Base-by-base conservation (phyloP, 2,329 filamentous ascomycete species). In the Ascochyta rabiei region DNA sequence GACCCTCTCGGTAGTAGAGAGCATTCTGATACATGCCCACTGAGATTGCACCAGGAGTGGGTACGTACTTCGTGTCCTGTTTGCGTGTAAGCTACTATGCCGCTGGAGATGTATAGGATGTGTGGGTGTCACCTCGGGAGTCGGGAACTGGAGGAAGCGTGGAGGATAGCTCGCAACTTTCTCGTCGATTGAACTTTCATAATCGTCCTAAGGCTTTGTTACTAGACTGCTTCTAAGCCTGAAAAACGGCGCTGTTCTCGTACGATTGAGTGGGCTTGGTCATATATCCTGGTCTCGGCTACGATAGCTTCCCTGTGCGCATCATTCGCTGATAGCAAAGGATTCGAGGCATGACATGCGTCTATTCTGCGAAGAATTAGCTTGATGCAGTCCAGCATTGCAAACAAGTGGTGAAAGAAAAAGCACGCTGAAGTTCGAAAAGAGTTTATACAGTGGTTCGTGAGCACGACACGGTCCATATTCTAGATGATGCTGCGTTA, bases 211-310 rank as follows among this genome's bases (percentile, higher is more conserved):
- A 47, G 19, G 43, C 62, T 40, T 61, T 56, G 59, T 76, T 49
- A 58, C 46, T 43, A 40, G 28, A 35, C 40, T 38, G 26, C 34
- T 31, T 43, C 31, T 5, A 26, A 4, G 26, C 5, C 30, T 26
- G 33, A 31, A 28, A 35, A 31, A 12, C 19, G 16, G 35, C 37
- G 15, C 15, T 15, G 31, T 34, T 2, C 39, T 51, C 59, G 69
- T 80, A 89, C 89, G 67, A 81, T 76, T 31, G 85, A 86, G 21
- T 76, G 64, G 10, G 86, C 84, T 37, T 77, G 75, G 38, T 83
- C 80, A 63, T 86, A 89, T 12, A 86, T 85, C 10, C 82, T 80
- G 40, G 83, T 84, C 74, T 96, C 92, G 35, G 86, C 76, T 41
- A 81, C 73, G 66, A 88, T 88, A 18, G 90, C 90, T 59, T 84